phyloP scores from a whole-genome alignment of 306 rosid species.

The Malus domestica region DNA sequence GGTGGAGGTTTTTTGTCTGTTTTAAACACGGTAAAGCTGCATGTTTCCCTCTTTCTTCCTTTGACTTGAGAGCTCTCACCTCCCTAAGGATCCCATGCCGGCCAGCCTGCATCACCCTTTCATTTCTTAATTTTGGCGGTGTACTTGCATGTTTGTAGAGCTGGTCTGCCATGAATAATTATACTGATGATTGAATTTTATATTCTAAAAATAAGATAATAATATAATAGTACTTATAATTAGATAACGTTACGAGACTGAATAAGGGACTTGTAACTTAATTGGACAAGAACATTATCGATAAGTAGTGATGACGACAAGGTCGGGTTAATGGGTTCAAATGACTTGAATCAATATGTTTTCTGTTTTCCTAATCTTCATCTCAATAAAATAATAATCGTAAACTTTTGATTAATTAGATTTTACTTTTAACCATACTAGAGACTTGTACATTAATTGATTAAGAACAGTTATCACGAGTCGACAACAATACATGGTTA shows the following conservation, averaged over 20 bases:
- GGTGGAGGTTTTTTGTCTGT: slow-evolving; percentile 21
- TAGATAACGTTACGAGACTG: background rate
- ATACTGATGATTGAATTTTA: background rate
- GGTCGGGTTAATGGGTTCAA: background rate
- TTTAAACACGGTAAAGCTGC: slow-evolving; percentile 8
- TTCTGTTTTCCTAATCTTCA: background rate
- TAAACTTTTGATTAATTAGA: background rate
- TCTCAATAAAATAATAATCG: no score
- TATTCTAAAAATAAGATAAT: background rate
- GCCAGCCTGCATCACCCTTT: background rate
- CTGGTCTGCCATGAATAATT: background rate
- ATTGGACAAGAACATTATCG: background rate
- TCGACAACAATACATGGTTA: background rate
- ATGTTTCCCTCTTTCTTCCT: slow-evolving; percentile 2
- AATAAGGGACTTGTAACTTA: background rate
- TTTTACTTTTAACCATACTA: no score
- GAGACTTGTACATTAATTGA: no score
- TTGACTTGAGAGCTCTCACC: slow-evolving; percentile 14
- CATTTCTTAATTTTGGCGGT: background rate
- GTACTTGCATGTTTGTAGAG: background rate
- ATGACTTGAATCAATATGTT: background rate
- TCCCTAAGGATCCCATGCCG: background rate
- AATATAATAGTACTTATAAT: background rate
- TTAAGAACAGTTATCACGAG: no score
- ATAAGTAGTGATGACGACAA: background rate